Evolutionary conservation across 768 basidiomycete genomes (phyloP).

Genomic region (Kwoniella dejecticola): DNA sequence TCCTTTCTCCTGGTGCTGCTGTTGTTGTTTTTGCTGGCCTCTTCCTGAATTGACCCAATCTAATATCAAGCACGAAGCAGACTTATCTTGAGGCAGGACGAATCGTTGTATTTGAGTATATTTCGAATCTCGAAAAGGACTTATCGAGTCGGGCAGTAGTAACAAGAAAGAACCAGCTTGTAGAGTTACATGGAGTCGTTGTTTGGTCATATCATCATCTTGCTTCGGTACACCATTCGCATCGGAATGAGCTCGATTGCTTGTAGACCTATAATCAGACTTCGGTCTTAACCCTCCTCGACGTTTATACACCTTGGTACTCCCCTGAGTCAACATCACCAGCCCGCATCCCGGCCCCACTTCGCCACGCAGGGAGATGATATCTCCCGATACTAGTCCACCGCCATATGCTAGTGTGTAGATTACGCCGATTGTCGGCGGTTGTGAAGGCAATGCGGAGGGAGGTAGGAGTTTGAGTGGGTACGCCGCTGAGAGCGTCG

Average conservation of each 20-base stretch:
- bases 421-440: constrained; percentile 64
- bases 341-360: constrained; percentile 65
- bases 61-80: constrained; percentile 69
- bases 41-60: constrained; percentile 94
- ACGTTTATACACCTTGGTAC: constrained; percentile 89
- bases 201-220: constrained; percentile 65
- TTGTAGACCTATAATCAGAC: constrained; percentile 51
- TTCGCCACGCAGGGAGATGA: constrained; percentile 65
- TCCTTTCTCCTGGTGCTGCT: too few relatives aligned
- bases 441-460: constrained; percentile 56
- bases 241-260: background rate
- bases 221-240: constrained; percentile 12
- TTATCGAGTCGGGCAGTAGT: constrained; percentile 88
- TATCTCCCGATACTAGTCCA: constrained; percentile 85
- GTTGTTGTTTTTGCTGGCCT: too few relatives aligned
- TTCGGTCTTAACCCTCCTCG: constrained; percentile 60
- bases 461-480: constrained; percentile 87
- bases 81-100: constrained; percentile 61
- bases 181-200: constrained; percentile 67
- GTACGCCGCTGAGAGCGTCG: constrained; percentile 75
- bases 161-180: constrained; percentile 65
- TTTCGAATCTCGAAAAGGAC: constrained; percentile 79
- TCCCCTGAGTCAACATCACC: constrained; percentile 80
- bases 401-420: constrained; percentile 89
- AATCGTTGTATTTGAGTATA: constrained; percentile 86